Evolutionary conservation across 2,329 filamentous ascomycete genomes (phyloP).

Genomic region (Pseudogymnoascus sp.): DNA sequence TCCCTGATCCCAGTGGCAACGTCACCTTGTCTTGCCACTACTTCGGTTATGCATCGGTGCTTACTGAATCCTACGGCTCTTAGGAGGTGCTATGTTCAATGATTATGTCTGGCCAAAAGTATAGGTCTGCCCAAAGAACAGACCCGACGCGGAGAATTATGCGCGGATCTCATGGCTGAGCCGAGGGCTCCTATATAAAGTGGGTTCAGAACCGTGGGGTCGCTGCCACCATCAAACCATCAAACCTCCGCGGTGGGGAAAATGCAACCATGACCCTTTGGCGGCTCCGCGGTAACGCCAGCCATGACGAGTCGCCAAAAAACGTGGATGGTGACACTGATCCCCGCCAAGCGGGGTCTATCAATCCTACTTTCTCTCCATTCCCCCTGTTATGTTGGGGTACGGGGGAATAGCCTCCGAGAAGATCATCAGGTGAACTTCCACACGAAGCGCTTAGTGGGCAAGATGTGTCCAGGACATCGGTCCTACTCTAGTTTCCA

Average conservation of each 20-base stretch:
- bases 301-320: not conserved
- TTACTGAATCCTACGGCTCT: not conserved
- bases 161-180: not conserved
- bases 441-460: not conserved
- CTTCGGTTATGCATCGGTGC: not conserved
- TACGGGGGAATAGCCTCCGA: slow-evolving; percentile 5
- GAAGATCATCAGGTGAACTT: slow-evolving; percentile 2
- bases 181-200: not conserved
- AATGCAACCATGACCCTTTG: slow-evolving; percentile 1
- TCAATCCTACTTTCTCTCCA: not conserved
- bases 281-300: not conserved
- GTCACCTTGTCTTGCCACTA: not conserved
- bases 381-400: not conserved
- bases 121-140: too few relatives aligned
- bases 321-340: not conserved
- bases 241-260: not conserved
- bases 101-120: not conserved
- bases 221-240: not conserved
- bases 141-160: not conserved
- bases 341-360: not conserved
- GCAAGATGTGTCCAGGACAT: not conserved
- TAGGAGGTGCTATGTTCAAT: not conserved
- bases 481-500: slow-evolving; percentile 3
- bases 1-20: not conserved
- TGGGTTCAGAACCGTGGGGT: not conserved